Base-by-base conservation (phyloP, 371 early-diverging fungal species). In the Chytridiales sp. region DNA sequence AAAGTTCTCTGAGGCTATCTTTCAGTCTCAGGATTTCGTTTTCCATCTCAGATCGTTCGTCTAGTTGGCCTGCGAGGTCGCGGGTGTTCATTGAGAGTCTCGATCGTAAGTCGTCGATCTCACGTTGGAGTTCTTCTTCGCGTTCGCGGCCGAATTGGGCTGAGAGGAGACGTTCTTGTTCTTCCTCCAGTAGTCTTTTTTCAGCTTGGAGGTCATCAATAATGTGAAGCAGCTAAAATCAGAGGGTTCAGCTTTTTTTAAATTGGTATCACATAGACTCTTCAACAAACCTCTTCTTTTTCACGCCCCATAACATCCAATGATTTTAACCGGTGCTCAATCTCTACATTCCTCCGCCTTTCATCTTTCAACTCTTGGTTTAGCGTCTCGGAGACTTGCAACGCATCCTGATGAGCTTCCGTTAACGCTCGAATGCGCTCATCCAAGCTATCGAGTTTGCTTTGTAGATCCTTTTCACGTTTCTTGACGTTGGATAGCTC, bases 131-230 rank as follows among this genome's bases (percentile, higher is more conserved):
- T 48, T 75, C 76, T 1, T 71, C 69, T 36, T 75, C 75, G 3
- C 71, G 52, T 6, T 53, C 53, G 17, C 60, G 55, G 29, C 58
- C 42, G 60, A 76, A 76, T 36, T 70, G 75, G 15, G 52, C 55
- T 1, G 53, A 32, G 35, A 76, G 48, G 9, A 79, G 47, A 5
- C 53, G 49, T 19, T 62, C 49, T 42, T 72, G 69, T 41, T 76
- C 75, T 22, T 70, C 67, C 57, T 73, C 70, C 1, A 79, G 57
- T 36, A 77, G 40, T 13, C 36, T 9, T 51, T 77, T 77, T 43
- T 77, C 80, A 4, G 61, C 59, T 24, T 61, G 61, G 8, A 80
- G 51, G 53, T 80, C 80, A 21, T 61, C 40, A n/a, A 80, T 74
- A 44, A 80, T 73, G 24, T 66, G 64, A 6, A 55, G 48, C 21